These are phyloP conservation scores for Luvunga scandens DNA, from an alignment of 345 rosid genomes.

Conservation along the genomic window DNA sequence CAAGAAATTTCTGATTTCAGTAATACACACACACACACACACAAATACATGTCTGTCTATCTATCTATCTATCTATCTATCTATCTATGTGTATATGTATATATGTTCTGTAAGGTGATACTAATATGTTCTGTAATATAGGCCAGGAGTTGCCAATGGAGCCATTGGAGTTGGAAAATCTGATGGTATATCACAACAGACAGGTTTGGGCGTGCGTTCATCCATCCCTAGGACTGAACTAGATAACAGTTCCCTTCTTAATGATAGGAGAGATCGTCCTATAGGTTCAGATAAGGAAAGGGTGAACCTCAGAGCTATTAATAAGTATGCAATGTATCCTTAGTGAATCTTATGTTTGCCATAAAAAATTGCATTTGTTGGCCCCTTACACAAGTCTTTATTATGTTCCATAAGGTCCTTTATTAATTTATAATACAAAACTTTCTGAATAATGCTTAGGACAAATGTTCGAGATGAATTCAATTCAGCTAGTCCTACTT, in stretches of 20 bases:
- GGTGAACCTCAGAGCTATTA: constrained; percentile 63
- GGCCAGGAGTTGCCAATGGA: constrained; percentile 75
- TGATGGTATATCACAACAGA: constrained; percentile 56
- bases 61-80: not conserved
- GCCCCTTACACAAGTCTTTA: not conserved
- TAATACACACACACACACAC: too few species aligned
- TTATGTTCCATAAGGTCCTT: not conserved
- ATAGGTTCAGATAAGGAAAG: constrained; percentile 77
- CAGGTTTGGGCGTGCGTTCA: constrained; percentile 58
- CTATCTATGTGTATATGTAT: too few species aligned
- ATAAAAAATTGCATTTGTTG: not conserved
- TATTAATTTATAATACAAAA: not conserved
- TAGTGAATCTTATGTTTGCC: constrained; percentile 10
- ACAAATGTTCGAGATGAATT: constrained; percentile 62
- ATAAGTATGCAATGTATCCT: constrained; percentile 58
- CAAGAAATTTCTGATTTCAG: not conserved
- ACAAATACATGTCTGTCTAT: too few species aligned
- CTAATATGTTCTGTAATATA: constrained; percentile 33
- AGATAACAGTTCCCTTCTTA: constrained; percentile 53
- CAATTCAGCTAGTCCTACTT: constrained; percentile 68
- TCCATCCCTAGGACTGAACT: constrained; percentile 62
- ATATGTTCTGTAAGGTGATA: constrained; percentile 4
- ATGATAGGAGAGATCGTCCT: constrained; percentile 77
- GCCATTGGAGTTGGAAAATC: constrained; percentile 63
- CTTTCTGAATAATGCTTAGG: constrained; percentile 42